Percentiles rank a stretch among this genome's conserved stretches.
Evolutionary conservation across 2,329 filamentous ascomycete species (phyloP).

Genomic region (Helotiales sp.): DNA sequence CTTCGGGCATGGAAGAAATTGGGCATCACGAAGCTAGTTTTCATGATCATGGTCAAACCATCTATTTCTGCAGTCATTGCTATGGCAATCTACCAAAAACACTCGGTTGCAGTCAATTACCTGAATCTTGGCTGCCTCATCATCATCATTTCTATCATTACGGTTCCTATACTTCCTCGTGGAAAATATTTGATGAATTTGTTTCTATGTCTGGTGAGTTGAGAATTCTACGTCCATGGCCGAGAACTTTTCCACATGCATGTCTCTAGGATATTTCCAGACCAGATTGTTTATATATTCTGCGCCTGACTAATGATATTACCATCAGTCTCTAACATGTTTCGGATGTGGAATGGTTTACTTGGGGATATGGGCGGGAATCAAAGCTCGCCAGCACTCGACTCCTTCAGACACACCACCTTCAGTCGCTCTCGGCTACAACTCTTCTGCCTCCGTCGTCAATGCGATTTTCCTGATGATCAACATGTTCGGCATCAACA

Average conservation of each 20-base stretch:
- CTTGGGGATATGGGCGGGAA: slow-evolving; percentile 65
- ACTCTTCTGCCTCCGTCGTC: slow-evolving; percentile 71
- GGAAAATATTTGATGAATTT: slow-evolving; percentile 72
- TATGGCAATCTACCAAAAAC: slow-evolving; percentile 29
- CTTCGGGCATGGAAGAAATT: slow-evolving; percentile 25
- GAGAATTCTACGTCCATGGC: too few relatives aligned
- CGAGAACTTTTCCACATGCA: too few relatives aligned
- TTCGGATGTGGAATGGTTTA: slow-evolving; percentile 62
- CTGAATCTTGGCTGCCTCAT: slow-evolving; percentile 55
- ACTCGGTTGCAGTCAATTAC: slow-evolving; percentile 30
- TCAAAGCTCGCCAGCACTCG: slow-evolving; percentile 67
- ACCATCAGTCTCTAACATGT: slow-evolving; percentile 45
- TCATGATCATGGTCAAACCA: slow-evolving; percentile 34
- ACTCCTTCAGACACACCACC: slow-evolving; percentile 40
- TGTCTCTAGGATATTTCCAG: too few relatives aligned
- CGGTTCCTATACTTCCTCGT: slow-evolving; percentile 68
- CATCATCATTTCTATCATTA: slow-evolving; percentile 67
- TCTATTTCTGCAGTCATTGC: slow-evolving; percentile 29
- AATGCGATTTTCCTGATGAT: slow-evolving; percentile 71
- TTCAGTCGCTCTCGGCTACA: slow-evolving; percentile 55
- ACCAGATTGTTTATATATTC: neutral
- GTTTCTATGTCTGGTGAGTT: slow-evolving; percentile 28
- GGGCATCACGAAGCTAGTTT: slow-evolving; percentile 22
- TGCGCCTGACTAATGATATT: neutral
- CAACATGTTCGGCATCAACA: slow-evolving; percentile 68